phyloP scores from a whole-genome alignment of 1,284 basidiomycete genomes.

The Cutaneotrichosporon sp. region DNA sequence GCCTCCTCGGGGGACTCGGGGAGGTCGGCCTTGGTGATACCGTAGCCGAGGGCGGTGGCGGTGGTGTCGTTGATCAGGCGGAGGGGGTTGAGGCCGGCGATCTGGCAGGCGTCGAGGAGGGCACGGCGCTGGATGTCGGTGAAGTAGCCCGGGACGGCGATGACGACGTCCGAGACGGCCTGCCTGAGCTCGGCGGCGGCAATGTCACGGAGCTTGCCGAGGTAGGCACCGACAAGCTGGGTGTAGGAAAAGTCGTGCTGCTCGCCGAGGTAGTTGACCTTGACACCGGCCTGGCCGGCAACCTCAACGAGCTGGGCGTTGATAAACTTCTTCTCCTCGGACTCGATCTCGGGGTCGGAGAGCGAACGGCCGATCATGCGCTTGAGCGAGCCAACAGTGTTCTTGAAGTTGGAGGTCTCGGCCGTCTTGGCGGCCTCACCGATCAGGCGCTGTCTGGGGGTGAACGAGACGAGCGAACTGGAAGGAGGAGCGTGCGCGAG shows the following conservation, averaged over 20 bases:
- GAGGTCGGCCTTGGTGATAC: constrained; percentile 93
- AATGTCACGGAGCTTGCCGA: constrained; percentile 84
- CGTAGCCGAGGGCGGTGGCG: constrained; percentile 88
- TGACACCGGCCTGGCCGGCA: constrained; percentile 73
- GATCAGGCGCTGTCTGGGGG: constrained; percentile 79
- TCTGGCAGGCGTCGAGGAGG: constrained; percentile 79
- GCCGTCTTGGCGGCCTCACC: constrained; percentile 94
- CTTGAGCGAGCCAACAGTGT: constrained; percentile 89
- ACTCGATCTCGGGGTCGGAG: constrained; percentile 72
- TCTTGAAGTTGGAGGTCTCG: constrained; percentile 96
- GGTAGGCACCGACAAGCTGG: constrained; percentile 81
- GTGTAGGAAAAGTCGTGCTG: constrained; percentile 73
- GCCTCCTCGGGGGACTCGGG: constrained; percentile 75
- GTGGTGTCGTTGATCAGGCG: constrained; percentile 94
- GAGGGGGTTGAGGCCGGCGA: constrained; percentile 83
- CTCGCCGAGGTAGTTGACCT: constrained; percentile 86
- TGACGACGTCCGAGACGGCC: constrained; percentile 82
- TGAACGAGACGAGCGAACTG: constrained; percentile 90
- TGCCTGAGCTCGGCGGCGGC: constrained; percentile 79
- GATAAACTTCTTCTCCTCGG: constrained; percentile 84
- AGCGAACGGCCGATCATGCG: constrained; percentile 77
- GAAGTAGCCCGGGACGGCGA: constrained; percentile 93
- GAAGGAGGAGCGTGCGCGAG: neutral
- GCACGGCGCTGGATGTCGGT: constrained; percentile 88
- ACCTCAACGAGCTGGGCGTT: constrained; percentile 81